These are phyloP conservation scores for Tulasnella sp. DNA, from an alignment of 768 basidiomycete genomes.

Conservation along the genomic window DNA sequence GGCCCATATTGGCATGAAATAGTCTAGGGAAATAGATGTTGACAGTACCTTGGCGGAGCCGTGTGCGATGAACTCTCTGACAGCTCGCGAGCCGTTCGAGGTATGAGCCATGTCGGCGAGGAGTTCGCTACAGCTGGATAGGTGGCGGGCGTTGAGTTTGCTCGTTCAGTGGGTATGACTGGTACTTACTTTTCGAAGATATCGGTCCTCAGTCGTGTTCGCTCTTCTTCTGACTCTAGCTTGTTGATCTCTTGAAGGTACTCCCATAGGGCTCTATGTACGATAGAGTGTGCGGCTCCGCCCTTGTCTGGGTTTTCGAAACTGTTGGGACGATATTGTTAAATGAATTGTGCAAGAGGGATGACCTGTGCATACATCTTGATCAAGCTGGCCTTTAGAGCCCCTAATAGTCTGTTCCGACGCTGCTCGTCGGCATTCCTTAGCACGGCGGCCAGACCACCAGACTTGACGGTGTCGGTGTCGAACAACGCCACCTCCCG, in stretches of 20 bases:
- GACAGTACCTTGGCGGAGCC: constrained; percentile 63
- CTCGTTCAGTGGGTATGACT: too few relatives aligned
- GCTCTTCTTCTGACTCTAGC: constrained; percentile 21
- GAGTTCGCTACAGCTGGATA: constrained; percentile 59
- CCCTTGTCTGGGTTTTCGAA: constrained; percentile 91
- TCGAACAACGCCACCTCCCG: constrained; percentile 70
- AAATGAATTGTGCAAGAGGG: neutral
- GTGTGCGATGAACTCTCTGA: constrained; percentile 70
- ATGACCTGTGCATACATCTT: constrained; percentile 45
- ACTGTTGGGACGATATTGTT: constrained; percentile 30
- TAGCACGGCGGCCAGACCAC: constrained; percentile 53
- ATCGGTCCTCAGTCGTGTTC: constrained; percentile 45
- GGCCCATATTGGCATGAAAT: neutral
- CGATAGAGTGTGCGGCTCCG: constrained; percentile 71
- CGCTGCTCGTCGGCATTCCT: constrained; percentile 47
- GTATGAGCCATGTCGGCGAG: constrained; percentile 92
- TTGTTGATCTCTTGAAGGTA: constrained; percentile 54
- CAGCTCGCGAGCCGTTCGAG: constrained; percentile 75
- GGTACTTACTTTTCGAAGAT: constrained; percentile 60
- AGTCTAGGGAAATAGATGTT: too few relatives aligned
- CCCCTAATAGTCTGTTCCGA: constrained; percentile 48
- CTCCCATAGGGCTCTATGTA: constrained; percentile 80
- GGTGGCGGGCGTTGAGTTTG: too few relatives aligned
- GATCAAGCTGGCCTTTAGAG: constrained; percentile 60
- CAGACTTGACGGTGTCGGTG: constrained; percentile 33